phyloP scores from a whole-genome alignment of 2,329 filamentous ascomycete genomes.

The Ploettnerulaceae sp. region DNA sequence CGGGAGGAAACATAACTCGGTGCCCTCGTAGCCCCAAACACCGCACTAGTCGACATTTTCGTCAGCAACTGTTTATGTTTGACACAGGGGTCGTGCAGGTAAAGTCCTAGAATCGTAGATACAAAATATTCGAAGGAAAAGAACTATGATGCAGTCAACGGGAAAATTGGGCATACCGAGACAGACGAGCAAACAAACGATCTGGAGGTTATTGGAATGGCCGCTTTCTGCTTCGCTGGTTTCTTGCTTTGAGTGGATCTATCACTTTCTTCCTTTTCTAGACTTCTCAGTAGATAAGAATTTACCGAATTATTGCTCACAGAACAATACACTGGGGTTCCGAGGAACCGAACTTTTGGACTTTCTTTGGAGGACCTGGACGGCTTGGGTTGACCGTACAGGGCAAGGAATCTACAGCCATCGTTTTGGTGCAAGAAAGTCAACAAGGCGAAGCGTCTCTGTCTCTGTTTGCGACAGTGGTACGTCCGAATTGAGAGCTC shows the following conservation, averaged over 20 bases:
- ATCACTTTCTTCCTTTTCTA: conserved; percentile 8
- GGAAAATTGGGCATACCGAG: neutral
- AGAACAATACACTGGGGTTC: neutral
- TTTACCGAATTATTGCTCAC: conserved; percentile 4
- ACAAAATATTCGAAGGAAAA: neutral
- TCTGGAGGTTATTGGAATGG: neutral
- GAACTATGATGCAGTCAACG: neutral
- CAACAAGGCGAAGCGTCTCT: conserved; percentile 5
- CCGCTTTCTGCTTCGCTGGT: neutral
- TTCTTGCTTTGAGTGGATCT: neutral
- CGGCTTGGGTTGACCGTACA: conserved; percentile 3
- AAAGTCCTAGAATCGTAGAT: too few species aligned
- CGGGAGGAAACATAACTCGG: conserved; percentile 3
- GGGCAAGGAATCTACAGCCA: neutral
- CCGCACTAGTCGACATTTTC: conserved; percentile 1
- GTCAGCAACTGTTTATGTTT: too few species aligned
- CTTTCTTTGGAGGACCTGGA: neutral
- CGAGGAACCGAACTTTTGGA: neutral
- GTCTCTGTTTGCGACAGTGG: conserved; percentile 1
- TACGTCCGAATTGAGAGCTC: neutral
- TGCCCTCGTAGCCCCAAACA: conserved; percentile 1
- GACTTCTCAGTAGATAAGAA: neutral
- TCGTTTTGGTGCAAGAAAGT: neutral
- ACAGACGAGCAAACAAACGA: neutral
- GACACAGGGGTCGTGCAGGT: too few species aligned